phyloP scores from a whole-genome alignment of 2,329 filamentous ascomycete species.

The Aureobasidium uvarum region DNA sequence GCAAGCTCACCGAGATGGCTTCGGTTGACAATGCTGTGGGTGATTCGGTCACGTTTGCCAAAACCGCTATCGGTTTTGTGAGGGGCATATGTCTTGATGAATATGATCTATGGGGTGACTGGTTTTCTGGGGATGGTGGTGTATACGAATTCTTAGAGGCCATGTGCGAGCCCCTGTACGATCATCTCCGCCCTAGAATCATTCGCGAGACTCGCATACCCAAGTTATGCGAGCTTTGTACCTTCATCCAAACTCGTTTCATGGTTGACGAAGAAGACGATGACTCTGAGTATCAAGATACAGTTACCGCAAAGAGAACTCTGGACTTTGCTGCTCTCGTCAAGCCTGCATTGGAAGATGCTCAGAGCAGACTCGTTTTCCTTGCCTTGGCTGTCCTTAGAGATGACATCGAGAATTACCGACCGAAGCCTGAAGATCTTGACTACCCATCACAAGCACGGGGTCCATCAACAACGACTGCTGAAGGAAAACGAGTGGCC shows the following conservation, averaged over 20 bases:
- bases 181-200: conserved; percentile 62
- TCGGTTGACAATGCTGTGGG: conserved; percentile 60
- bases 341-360: conserved; percentile 64
- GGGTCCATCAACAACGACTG: conserved; percentile 28
- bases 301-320: conserved; percentile 44
- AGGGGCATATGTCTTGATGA: conserved; percentile 65
- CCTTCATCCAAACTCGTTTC: conserved; percentile 63
- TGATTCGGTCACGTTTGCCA: conserved; percentile 64
- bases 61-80: conserved; percentile 63
- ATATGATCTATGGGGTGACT: conserved; percentile 65
- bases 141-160: conserved; percentile 66
- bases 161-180: conserved; percentile 66
- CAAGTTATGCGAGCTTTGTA: conserved; percentile 66
- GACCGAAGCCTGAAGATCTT: conserved; percentile 62
- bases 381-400: conserved; percentile 61
- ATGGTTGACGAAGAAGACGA: conserved; percentile 54
- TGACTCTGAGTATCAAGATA: conserved; percentile 49
- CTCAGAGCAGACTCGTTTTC: conserved; percentile 65
- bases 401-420: conserved; percentile 65
- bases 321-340: conserved; percentile 63
- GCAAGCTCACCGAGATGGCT: conserved; percentile 58
- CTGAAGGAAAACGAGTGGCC: conserved; percentile 42
- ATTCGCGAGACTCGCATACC: conserved; percentile 66
- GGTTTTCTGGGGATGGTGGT: conserved; percentile 62
- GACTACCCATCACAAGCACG: conserved; percentile 56